A percentile compares a stretch with the other conserved stretches of the same genome.
These are phyloP conservation scores for Aspergillus pseudonomiae DNA, from an alignment of 2,329 filamentous ascomycete species.

Conservation along the genomic window DNA sequence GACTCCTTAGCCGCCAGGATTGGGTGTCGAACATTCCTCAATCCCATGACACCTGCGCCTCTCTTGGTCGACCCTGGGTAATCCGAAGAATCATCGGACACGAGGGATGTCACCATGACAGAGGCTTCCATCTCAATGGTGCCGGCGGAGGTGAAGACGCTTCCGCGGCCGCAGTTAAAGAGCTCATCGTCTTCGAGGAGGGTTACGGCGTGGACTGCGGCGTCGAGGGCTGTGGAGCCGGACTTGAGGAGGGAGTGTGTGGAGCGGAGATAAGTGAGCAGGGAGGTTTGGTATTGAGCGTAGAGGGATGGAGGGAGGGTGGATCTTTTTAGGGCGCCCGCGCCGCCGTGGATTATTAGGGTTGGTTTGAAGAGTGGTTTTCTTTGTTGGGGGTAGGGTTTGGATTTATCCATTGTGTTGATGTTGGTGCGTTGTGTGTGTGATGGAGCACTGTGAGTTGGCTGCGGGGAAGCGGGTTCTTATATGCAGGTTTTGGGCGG, in stretches of 20 bases:
- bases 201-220: conserved; percentile 73
- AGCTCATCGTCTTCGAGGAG: conserved; percentile 78
- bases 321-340: conserved; percentile 67
- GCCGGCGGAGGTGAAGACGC: conserved; percentile 82
- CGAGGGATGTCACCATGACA: conserved; percentile 71
- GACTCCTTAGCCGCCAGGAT: conserved; percentile 73
- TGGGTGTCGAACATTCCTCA: conserved; percentile 76
- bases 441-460: background rate
- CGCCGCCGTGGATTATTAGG: conserved; percentile 73
- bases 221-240: conserved; percentile 66
- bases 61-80: conserved; percentile 64
- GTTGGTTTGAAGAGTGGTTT: conserved; percentile 51
- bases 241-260: conserved; percentile 45
- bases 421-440: background rate
- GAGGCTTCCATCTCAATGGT: conserved; percentile 84
- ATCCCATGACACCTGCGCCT: conserved; percentile 74
- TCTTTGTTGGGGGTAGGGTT: background rate
- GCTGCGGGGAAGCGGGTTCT: background rate
- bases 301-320: conserved; percentile 63
- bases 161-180: conserved; percentile 83
- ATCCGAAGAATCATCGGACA: background rate
- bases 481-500: background rate
- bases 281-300: conserved; percentile 59
- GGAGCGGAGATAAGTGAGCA: conserved; percentile 63
- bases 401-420: background rate